Evolutionary conservation across 495 filamentous ascomycete genomes (phyloP).

Genomic region (Penicillium ochrochloron): DNA sequence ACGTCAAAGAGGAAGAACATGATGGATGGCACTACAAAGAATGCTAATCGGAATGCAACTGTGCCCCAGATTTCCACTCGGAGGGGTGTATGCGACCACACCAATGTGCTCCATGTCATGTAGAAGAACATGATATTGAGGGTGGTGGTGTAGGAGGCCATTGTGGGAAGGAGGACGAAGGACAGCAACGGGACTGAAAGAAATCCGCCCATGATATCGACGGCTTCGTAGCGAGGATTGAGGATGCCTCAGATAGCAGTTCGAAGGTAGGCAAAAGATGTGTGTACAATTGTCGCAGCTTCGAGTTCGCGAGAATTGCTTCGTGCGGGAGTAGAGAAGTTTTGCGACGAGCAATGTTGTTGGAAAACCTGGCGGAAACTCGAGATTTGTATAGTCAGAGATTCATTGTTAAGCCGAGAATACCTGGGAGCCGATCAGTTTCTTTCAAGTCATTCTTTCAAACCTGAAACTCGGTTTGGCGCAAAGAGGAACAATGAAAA

Average conservation of each 20-base stretch:
- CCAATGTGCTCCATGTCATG: constrained; percentile 83
- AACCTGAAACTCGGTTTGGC: constrained; percentile 9
- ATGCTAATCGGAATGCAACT: constrained; percentile 66
- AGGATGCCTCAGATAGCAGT: neutral
- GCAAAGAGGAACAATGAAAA: constrained; percentile 12
- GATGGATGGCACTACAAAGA: constrained; percentile 74
- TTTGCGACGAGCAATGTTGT: neutral
- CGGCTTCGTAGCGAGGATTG: neutral
- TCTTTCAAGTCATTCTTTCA: constrained; percentile 6
- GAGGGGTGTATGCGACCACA: constrained; percentile 74
- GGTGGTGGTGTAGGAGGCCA: constrained; percentile 70
- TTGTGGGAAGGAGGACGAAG: constrained; percentile 60
- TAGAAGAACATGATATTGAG: constrained; percentile 91
- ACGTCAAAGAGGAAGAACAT: constrained; percentile 77
- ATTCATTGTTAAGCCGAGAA: neutral
- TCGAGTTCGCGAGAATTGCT: neutral
- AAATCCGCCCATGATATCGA: constrained; percentile 58
- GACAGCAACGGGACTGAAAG: constrained; percentile 74
- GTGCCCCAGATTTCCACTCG: constrained; percentile 77
- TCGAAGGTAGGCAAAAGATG: neutral
- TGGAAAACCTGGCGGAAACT: neutral
- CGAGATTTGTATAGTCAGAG: constrained; percentile 1
- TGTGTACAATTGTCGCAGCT: constrained; percentile 1
- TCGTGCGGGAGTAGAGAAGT: neutral
- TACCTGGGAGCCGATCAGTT: neutral